Conservation (phyloP, 2,329 filamentous ascomycete species). For the Clonostachys byssicola region DNA sequence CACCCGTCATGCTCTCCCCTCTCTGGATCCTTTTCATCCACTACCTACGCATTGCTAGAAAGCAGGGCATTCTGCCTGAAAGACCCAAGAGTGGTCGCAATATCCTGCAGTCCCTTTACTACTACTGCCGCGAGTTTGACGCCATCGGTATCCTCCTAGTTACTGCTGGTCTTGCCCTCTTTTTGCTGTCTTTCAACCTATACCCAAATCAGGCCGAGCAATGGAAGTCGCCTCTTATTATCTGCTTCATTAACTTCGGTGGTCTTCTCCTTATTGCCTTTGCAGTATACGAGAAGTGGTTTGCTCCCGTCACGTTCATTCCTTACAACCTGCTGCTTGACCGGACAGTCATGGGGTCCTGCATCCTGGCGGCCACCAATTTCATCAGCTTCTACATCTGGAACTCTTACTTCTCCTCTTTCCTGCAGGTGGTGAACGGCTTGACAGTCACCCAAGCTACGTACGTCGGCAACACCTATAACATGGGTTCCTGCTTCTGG, state of each 20-base stretch:
- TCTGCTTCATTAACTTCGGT: constrained; percentile 54
- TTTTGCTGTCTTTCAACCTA: constrained; percentile 59
- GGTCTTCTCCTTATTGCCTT: constrained; percentile 47
- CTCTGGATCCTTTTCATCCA: constrained; percentile 37
- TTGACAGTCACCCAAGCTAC: constrained; percentile 26
- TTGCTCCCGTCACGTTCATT: constrained; percentile 50
- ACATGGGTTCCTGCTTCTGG: constrained; percentile 35
- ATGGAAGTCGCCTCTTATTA: constrained; percentile 43
- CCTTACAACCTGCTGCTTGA: constrained; percentile 40
- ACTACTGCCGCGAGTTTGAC: constrained; percentile 8
- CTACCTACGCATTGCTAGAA: constrained; percentile 17
- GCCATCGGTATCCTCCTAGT: constrained; percentile 47
- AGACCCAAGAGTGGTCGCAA: constrained; percentile 29
- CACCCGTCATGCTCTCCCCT: constrained; percentile 2
- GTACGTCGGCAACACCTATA: constrained; percentile 37
- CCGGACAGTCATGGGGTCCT: constrained; percentile 42
- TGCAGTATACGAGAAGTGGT: constrained; percentile 46
- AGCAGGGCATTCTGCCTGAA: constrained; percentile 8
- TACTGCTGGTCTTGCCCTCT: constrained; percentile 46
- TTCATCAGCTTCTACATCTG: constrained; percentile 21
- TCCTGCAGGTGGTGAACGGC: constrained; percentile 39
- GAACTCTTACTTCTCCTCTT: constrained; percentile 46
- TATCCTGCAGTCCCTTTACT: constrained; percentile 5
- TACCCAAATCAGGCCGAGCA: constrained; percentile 33
- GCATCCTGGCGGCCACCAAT: constrained; percentile 19